Conservation (phyloP, 495 filamentous ascomycete species). For the Hypoxylon perforatum region DNA sequence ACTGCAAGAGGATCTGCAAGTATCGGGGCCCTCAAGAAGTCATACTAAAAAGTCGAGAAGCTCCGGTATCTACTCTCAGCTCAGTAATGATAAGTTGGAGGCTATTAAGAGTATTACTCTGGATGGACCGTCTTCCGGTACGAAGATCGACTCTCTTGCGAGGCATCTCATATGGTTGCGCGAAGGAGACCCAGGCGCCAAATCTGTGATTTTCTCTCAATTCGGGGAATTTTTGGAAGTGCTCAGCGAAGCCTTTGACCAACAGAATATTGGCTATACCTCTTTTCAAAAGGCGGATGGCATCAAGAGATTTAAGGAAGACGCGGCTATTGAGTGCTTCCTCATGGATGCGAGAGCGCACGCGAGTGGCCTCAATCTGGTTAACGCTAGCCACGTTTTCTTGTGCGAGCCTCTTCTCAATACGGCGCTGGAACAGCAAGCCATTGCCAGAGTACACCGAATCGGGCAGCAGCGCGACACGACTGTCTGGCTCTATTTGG, state of each 20-base stretch:
- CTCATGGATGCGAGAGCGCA: constrained; percentile 89
- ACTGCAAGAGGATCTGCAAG: constrained; percentile 67
- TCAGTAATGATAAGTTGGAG: constrained; percentile 73
- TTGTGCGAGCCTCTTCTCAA: constrained; percentile 94
- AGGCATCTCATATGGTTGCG: constrained; percentile 88
- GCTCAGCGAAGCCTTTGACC: constrained; percentile 71
- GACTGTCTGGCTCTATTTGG: constrained; percentile 94
- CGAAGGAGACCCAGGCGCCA: constrained; percentile 83
- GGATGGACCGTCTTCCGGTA: constrained; percentile 76
- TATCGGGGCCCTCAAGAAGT: neutral
- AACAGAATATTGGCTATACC: constrained; percentile 76
- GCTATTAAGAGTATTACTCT: constrained; percentile 88
- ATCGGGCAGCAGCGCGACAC: constrained; percentile 90
- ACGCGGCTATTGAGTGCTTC: constrained; percentile 83
- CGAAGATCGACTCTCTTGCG: constrained; percentile 86
- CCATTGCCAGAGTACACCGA: constrained; percentile 91
- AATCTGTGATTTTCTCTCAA: constrained; percentile 92
- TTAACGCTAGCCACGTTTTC: constrained; percentile 94
- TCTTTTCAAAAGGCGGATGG: constrained; percentile 72
- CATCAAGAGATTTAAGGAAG: constrained; percentile 77
- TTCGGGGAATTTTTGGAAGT: constrained; percentile 83
- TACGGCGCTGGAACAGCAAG: constrained; percentile 91
- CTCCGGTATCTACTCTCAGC: constrained; percentile 76
- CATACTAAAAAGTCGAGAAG: constrained; percentile 36
- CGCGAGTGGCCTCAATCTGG: constrained; percentile 86